phyloP scores from a whole-genome alignment of 768 basidiomycete species.

The Collybiopsis luxurians region DNA sequence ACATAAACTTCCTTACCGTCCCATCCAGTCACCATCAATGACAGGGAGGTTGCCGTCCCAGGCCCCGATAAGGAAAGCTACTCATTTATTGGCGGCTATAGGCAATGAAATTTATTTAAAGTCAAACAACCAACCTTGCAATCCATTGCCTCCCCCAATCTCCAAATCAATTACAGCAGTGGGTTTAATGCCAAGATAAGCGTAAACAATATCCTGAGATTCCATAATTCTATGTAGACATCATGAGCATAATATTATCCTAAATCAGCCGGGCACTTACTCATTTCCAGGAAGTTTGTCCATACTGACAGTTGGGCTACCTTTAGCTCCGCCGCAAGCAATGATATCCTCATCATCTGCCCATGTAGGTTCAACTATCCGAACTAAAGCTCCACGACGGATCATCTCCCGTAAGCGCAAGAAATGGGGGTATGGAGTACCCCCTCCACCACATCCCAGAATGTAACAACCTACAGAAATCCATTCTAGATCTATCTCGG shows the following conservation, averaged over 20 bases:
- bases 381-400: constrained; percentile 31
- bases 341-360: constrained; percentile 36
- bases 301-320: constrained; percentile 33
- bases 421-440: constrained; percentile 44
- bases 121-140: constrained; percentile 26
- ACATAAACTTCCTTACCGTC: too few relatives aligned
- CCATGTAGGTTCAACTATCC: constrained; percentile 35
- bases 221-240: constrained; percentile 6
- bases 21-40: constrained; percentile 39
- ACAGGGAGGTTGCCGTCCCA: constrained; percentile 28
- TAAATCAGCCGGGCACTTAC: constrained; percentile 16
- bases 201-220: constrained; percentile 15
- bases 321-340: constrained; percentile 36
- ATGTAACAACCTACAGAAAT: constrained; percentile 54
- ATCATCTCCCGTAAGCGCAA: constrained; percentile 45
- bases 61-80: constrained; percentile 32
- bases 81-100: constrained; percentile 6
- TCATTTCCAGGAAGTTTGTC: constrained; percentile 37
- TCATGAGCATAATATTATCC: neutral
- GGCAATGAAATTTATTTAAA: neutral
- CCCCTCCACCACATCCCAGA: constrained; percentile 55
- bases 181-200: constrained; percentile 14
- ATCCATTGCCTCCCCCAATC: constrained; percentile 36
- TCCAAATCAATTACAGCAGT: constrained; percentile 31
- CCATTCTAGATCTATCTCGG: constrained; percentile 43